Percentiles rank a stretch among this genome's conserved stretches.
These are phyloP conservation scores for Candida chauliodis DNA, from an alignment of 805 yeast genomes.

Conservation along the genomic window DNA sequence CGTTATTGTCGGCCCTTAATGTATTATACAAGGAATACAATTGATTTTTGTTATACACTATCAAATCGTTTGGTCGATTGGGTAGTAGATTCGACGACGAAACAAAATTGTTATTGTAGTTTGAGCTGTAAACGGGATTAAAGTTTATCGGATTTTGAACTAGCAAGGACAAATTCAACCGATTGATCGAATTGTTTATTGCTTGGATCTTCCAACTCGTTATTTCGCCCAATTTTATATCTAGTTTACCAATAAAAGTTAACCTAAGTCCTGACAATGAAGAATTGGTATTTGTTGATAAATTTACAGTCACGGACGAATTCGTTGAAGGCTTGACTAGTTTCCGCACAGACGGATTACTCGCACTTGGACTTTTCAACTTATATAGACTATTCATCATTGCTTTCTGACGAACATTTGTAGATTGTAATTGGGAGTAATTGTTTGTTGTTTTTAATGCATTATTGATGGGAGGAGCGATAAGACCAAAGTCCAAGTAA, in stretches of 20 bases:
- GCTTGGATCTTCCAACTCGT: slow-evolving; percentile 65
- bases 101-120: slow-evolving; percentile 9
- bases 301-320: slow-evolving; percentile 29
- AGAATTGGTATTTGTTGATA: slow-evolving; percentile 25
- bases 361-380: slow-evolving; percentile 14
- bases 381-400: slow-evolving; percentile 19
- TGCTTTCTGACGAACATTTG: slow-evolving; percentile 18
- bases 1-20: slow-evolving; percentile 35
- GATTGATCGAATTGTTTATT: slow-evolving; percentile 53
- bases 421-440: slow-evolving; percentile 20
- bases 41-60: slow-evolving; percentile 21
- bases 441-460: slow-evolving; percentile 26
- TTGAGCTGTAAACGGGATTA: slow-evolving; percentile 20
- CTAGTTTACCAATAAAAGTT: slow-evolving; percentile 60
- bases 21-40: slow-evolving; percentile 31
- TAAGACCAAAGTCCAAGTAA: slow-evolving; percentile 31
- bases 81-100: slow-evolving; percentile 18
- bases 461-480: slow-evolving; percentile 38
- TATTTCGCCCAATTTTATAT: slow-evolving; percentile 55
- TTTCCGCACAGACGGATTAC: slow-evolving; percentile 2
- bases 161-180: slow-evolving; percentile 50
- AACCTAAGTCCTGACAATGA: slow-evolving; percentile 36
- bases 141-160: slow-evolving; percentile 25
- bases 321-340: slow-evolving; percentile 6
- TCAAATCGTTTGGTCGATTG: slow-evolving; percentile 10